Percentiles rank a stretch among this genome's conserved stretches.
Evolutionary conservation across 2,329 filamentous ascomycete genomes (phyloP).

Genomic region (Fusarium annulatum): DNA sequence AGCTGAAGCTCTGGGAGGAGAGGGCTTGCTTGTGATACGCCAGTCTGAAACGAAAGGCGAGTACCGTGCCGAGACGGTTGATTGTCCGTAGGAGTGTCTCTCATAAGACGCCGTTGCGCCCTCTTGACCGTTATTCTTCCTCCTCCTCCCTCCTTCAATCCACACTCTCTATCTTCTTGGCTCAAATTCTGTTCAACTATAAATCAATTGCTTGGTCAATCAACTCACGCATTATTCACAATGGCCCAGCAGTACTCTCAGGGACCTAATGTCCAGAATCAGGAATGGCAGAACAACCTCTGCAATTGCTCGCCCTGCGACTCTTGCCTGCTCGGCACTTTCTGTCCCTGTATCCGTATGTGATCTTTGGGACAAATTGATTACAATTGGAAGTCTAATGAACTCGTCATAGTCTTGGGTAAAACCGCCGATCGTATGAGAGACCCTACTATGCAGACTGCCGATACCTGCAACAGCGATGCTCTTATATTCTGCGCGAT

Average conservation of each 20-base stretch:
- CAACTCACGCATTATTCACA: constrained; percentile 16
- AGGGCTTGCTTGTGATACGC: constrained; percentile 13
- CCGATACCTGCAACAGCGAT: constrained; percentile 55
- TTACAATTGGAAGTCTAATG: constrained; percentile 20
- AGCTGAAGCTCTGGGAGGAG: constrained; percentile 14
- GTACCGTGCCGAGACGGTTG: constrained; percentile 19
- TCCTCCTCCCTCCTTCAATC: background rate
- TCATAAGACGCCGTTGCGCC: constrained; percentile 15
- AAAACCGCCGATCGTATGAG: constrained; percentile 57
- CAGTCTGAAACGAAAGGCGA: constrained; percentile 18
- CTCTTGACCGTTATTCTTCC: background rate
- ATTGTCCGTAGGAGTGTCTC: constrained; percentile 14
- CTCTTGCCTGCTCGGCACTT: constrained; percentile 54
- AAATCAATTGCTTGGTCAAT: background rate
- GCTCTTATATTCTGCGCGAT: constrained; percentile 55
- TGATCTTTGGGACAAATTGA: constrained; percentile 11
- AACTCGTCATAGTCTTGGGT: constrained; percentile 53
- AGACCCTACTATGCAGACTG: constrained; percentile 55
- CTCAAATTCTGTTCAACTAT: background rate
- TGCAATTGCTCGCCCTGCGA: constrained; percentile 55
- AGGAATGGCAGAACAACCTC: constrained; percentile 54
- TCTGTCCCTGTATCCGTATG: constrained; percentile 58
- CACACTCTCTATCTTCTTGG: background rate
- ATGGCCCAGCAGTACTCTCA: constrained; percentile 44
- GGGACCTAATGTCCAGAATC: constrained; percentile 43